Base-by-base conservation (phyloP, 2,329 filamentous ascomycete genomes). In the Botrytis fabae region DNA sequence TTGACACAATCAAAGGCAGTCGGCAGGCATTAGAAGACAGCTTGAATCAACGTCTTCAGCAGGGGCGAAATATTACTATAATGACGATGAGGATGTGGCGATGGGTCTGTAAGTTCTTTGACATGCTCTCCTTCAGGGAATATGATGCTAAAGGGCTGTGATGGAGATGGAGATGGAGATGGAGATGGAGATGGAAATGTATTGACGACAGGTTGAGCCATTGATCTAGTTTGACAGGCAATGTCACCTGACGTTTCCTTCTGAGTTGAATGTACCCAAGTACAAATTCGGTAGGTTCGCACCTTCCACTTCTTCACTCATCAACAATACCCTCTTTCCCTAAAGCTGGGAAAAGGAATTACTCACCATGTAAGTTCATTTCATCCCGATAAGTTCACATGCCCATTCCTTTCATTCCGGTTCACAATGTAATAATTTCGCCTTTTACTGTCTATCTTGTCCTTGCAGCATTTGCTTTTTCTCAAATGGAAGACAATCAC, bases 401-500 rank as follows among this genome's bases (percentile, higher is more conserved):
- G 3, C 25, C 4, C 35, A 14, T 28, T n/a, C 5, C 16, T 25
- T 18, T 18, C 12, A 38, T 42, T 57, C 42, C 18, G 25, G 6
- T 42, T 22, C 25, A 32, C 28, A 42, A 18, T 12, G 7, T 70
- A 68, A 59, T 68, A 38, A 71, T 20, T 61, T 61, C 68, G 63
- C 32, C 16, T 59, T 69, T 35, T 44, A 20, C 62, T 38, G 25
- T 48, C 25, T 32, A 64, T 51, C 16, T 9, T 14, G 20, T 12
- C 9, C 35, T 20, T 54, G 9, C 14, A 61, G 16, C 46, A 51
- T 20, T 57, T n/a, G 6, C 48, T 25, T 35, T 48, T 14, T 6
- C 48, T 48, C 46, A 57, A 68, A 64, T 73, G 61, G 61, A 73
- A 12, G 35, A 35, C n/a, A 35, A 71, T n/a, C 51, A 62, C 61